phyloP scores from a whole-genome alignment of 2,329 filamentous ascomycete species.

The Biscogniauxia marginata region DNA sequence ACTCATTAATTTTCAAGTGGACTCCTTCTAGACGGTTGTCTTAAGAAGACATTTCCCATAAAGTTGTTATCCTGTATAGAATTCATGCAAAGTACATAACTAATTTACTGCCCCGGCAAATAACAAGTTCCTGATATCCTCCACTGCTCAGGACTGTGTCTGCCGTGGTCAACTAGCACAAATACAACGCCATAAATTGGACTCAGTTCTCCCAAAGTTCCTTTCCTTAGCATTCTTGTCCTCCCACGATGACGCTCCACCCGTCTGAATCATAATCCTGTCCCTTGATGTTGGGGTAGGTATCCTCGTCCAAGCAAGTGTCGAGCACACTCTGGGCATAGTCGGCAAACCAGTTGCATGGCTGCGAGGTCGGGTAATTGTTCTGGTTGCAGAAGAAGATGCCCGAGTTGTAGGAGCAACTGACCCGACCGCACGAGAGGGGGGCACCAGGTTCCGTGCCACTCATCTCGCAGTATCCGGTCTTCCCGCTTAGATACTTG shows the following conservation, averaged over 20 bases:
- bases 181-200: background rate
- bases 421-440: conserved; percentile 2
- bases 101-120: no score
- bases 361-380: conserved; percentile 2
- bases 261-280: background rate
- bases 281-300: background rate
- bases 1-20: no score
- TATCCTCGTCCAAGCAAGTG: background rate
- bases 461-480: conserved; percentile 1
- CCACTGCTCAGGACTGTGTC: no score
- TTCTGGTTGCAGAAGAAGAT: conserved; percentile 8
- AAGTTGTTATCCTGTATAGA: no score
- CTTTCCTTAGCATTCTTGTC: background rate
- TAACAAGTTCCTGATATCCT: no score
- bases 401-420: background rate
- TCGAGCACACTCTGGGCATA: conserved; percentile 4
- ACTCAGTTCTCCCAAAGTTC: background rate
- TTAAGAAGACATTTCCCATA: no score
- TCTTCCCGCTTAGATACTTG: background rate
- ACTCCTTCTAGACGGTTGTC: no score
- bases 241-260: background rate
- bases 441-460: background rate
- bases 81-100: no score
- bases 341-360: background rate
- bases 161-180: background rate